Percentiles rank a stretch among this genome's conserved stretches.
Evolutionary conservation across 371 early-diverging fungal species (phyloP).

Genomic region (Syncephalis fuscata): DNA sequence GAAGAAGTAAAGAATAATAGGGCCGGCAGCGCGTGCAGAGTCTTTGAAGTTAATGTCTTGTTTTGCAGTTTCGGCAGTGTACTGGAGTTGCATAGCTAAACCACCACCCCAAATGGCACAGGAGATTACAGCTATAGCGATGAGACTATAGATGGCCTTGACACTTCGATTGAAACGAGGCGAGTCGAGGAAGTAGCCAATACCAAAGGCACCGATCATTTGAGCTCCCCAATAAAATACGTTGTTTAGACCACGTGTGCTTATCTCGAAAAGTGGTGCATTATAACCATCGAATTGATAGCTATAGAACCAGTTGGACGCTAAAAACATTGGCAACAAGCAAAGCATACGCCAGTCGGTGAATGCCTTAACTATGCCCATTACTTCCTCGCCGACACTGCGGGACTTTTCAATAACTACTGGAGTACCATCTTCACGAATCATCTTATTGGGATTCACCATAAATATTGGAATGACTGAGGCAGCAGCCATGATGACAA

Average conservation of each 20-base stretch:
- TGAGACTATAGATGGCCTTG: conserved; percentile 31
- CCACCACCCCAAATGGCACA: conserved; percentile 44
- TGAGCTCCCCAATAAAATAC: conserved; percentile 53
- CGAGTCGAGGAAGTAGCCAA: conserved; percentile 36
- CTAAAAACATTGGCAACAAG: conserved; percentile 46
- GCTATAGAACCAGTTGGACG: conserved; percentile 61
- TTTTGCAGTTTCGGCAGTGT: conserved; percentile 10
- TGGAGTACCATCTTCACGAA: conserved; percentile 37
- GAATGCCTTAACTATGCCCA: conserved; percentile 41
- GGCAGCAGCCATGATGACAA: conserved; percentile 43
- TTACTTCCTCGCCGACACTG: conserved; percentile 29
- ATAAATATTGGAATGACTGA: conserved; percentile 26
- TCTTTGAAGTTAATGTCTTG: conserved; percentile 19
- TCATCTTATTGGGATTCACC: conserved; percentile 34
- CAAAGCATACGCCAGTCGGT: conserved; percentile 38
- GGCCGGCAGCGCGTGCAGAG: conserved; percentile 22
- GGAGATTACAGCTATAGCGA: conserved; percentile 22
- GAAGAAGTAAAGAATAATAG: conserved; percentile 39
- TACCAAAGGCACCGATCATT: conserved; percentile 31
- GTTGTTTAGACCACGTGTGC: conserved; percentile 45
- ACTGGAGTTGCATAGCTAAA: conserved; percentile 32
- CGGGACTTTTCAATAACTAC: conserved; percentile 30
- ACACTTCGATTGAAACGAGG: conserved; percentile 18
- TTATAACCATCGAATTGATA: conserved; percentile 42
- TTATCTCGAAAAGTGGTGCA: conserved; percentile 29